Conservation (phyloP, 1,284 basidiomycete genomes). For the Clitocybe nebularis region DNA sequence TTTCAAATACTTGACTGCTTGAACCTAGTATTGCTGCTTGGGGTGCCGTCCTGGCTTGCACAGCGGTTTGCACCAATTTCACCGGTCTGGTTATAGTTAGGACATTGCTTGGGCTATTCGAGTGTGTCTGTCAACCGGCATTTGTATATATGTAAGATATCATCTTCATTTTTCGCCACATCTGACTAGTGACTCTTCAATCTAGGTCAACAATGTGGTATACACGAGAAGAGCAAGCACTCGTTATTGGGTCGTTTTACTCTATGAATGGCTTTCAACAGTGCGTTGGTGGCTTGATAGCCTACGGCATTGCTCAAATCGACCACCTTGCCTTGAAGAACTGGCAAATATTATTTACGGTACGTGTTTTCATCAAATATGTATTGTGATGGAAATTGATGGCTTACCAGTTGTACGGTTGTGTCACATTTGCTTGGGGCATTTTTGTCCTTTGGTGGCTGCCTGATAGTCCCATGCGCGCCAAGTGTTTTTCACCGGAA, state of each 20-base stretch:
- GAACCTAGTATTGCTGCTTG: conserved; percentile 37
- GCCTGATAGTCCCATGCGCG: conserved; percentile 47
- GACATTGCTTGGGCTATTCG: conserved; percentile 45
- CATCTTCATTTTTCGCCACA: no score
- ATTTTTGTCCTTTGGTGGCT: conserved; percentile 48
- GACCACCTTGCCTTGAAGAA: conserved; percentile 38
- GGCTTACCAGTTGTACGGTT: conserved; percentile 36
- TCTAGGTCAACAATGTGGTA: conserved; percentile 50
- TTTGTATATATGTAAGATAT: conserved; percentile 36
- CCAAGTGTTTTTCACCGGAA: conserved; percentile 43
- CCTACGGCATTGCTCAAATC: conserved; percentile 47
- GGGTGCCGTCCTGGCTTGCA: conserved; percentile 46
- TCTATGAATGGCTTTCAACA: conserved; percentile 53
- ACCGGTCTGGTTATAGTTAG: conserved; percentile 43
- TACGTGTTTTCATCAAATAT: conserved; percentile 16
- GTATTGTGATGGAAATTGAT: not conserved
- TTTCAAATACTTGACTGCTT: not conserved
- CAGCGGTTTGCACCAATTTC: conserved; percentile 45
- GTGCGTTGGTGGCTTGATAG: conserved; percentile 48
- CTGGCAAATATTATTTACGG: conserved; percentile 51
- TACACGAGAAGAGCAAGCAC: conserved; percentile 45
- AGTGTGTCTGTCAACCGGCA: conserved; percentile 48
- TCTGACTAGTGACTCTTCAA: not conserved
- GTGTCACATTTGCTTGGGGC: conserved; percentile 44
- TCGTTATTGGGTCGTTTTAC: conserved; percentile 47